phyloP scores from a whole-genome alignment of 23 red algal species.

The Gracilariopsis chorda region DNA sequence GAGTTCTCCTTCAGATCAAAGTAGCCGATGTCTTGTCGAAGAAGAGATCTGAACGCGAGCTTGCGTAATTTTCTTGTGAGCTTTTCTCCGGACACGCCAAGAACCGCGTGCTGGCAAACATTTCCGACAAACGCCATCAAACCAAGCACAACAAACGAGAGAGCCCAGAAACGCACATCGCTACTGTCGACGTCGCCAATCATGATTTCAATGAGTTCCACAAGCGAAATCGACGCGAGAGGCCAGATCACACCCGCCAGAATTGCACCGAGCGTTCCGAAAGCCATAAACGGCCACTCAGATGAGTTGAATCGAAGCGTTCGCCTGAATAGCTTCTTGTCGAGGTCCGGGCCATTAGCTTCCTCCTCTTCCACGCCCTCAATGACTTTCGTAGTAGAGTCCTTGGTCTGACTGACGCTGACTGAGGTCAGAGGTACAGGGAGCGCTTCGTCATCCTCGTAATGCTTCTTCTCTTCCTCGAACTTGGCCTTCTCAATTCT shows the following conservation, averaged over 20 bases:
- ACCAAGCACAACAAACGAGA: slow-evolving; percentile 52
- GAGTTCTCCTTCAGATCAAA: slow-evolving; percentile 78
- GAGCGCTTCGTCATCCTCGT: neutral
- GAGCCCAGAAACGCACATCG: slow-evolving; percentile 49
- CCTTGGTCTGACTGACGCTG: slow-evolving; percentile 23
- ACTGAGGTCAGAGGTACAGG: neutral
- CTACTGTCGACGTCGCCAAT: neutral
- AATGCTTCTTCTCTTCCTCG: slow-evolving; percentile 3
- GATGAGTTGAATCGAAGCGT: slow-evolving; percentile 31
- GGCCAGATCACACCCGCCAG: slow-evolving; percentile 48
- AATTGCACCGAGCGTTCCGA: slow-evolving; percentile 46
- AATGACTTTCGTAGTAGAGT: slow-evolving; percentile 5
- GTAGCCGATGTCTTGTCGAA: slow-evolving; percentile 84
- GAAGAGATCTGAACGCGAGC: slow-evolving; percentile 67
- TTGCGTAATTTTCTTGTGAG: slow-evolving; percentile 70
- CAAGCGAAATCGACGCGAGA: slow-evolving; percentile 42
- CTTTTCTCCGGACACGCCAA: slow-evolving; percentile 86
- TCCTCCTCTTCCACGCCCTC: slow-evolving; percentile 16
- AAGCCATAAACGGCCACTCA: slow-evolving; percentile 33
- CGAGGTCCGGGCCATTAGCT: neutral
- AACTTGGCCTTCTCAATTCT: slow-evolving; percentile 37
- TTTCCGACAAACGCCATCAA: slow-evolving; percentile 32
- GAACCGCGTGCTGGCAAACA: slow-evolving; percentile 47
- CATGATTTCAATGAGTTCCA: slow-evolving; percentile 66
- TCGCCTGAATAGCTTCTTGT: slow-evolving; percentile 45